phyloP scores from a whole-genome alignment of 257 asterid genomes.

The Nicotiana tabacum region DNA sequence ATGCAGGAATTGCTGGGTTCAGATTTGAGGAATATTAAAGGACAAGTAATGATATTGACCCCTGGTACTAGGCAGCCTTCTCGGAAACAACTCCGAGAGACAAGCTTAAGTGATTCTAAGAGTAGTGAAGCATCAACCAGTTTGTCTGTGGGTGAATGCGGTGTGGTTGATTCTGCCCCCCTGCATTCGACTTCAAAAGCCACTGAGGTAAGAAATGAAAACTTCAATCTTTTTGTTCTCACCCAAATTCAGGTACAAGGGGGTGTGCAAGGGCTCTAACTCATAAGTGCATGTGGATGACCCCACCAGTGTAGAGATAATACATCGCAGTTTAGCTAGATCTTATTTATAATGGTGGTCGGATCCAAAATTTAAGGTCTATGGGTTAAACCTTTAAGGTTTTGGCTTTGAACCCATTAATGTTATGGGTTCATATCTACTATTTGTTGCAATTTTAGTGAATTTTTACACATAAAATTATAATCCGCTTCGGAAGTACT shows the following conservation, averaged over 20 bases:
- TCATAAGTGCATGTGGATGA: neutral
- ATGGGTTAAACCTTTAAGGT: too few species aligned
- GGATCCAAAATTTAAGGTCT: too few species aligned
- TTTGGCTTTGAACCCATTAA: too few species aligned
- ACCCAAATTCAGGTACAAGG: neutral
- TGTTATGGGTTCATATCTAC: too few species aligned
- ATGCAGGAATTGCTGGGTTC: slow-evolving; percentile 55
- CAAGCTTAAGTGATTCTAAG: slow-evolving; percentile 58
- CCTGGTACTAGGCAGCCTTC: slow-evolving; percentile 50
- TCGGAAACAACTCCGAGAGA: slow-evolving; percentile 56
- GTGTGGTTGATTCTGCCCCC: slow-evolving; percentile 56
- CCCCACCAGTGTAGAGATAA: neutral
- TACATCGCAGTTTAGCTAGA: neutral
- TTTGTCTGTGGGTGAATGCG: slow-evolving; percentile 42
- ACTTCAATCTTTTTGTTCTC: neutral
- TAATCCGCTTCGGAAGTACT: too few species aligned
- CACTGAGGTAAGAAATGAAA: slow-evolving; percentile 48
- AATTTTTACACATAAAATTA: too few species aligned
- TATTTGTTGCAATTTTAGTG: too few species aligned
- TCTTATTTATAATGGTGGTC: neutral
- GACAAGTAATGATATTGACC: slow-evolving; percentile 47
- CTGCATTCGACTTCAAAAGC: slow-evolving; percentile 68
- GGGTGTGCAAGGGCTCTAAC: neutral
- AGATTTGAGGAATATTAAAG: slow-evolving; percentile 62
- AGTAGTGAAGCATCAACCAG: slow-evolving; percentile 59